phyloP scores from a whole-genome alignment of 2,329 filamentous ascomycete species.

The Monosporascus sp. region DNA sequence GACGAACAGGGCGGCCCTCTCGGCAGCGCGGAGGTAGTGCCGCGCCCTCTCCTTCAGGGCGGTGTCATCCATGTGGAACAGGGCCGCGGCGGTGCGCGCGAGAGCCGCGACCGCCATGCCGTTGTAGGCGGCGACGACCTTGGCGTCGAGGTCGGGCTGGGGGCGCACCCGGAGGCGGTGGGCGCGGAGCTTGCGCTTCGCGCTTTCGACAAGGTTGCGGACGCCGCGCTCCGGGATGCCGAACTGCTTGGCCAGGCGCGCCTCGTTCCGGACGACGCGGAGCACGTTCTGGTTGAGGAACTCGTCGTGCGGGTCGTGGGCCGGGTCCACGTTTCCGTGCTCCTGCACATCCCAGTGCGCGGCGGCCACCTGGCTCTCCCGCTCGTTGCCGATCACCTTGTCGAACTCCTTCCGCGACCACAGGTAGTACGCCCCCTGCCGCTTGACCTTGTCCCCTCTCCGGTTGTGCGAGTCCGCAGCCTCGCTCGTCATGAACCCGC shows the following conservation, averaged over 20 bases:
- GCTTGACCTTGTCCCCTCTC: conserved; percentile 71
- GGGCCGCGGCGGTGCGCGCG: conserved; percentile 64
- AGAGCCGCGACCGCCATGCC: conserved; percentile 81
- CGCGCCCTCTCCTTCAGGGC: conserved; percentile 46
- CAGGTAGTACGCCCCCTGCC: conserved; percentile 89
- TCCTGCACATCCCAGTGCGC: conserved; percentile 79
- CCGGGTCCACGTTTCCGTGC: conserved; percentile 78
- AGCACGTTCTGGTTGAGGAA: conserved; percentile 92
- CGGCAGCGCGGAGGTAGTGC: conserved; percentile 61
- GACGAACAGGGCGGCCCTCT: conserved; percentile 67
- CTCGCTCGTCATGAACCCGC: conserved; percentile 83
- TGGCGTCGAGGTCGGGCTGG: conserved; percentile 76
- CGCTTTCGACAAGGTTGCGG: conserved; percentile 58
- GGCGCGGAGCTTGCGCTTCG: conserved; percentile 61
- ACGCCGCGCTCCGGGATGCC: conserved; percentile 66
- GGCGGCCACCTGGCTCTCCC: conserved; percentile 68
- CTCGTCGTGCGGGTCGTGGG: conserved; percentile 86
- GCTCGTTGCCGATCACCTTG: conserved; percentile 59
- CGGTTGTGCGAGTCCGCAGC: conserved; percentile 79
- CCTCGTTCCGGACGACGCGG: conserved; percentile 61
- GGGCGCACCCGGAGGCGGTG: conserved; percentile 71
- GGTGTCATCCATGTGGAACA: conserved; percentile 53
- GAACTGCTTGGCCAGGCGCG: conserved; percentile 69
- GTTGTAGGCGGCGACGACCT: conserved; percentile 83
- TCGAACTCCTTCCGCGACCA: conserved; percentile 90